Percentiles rank a stretch among this genome's conserved stretches.
These are phyloP conservation scores for Leavenworthia alabamica DNA, from an alignment of 345 rosid genomes.

Conservation along the genomic window DNA sequence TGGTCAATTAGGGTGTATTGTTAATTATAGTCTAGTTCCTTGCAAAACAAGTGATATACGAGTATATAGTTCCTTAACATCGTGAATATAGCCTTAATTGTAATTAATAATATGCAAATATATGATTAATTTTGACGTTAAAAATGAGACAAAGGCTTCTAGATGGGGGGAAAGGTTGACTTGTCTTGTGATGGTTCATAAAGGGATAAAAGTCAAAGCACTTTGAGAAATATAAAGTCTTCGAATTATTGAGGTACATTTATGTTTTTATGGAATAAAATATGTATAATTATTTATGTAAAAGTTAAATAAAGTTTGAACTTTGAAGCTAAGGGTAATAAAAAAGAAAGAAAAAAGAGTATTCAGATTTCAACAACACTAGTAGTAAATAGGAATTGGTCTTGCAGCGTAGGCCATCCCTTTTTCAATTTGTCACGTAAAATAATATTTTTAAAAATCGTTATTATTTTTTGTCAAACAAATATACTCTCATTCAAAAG, in stretches of 20 bases:
- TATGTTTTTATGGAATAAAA: conserved; percentile 22
- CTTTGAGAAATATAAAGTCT: conserved; percentile 25
- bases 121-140: not conserved
- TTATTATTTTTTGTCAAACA: not conserved
- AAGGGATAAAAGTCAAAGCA: conserved; percentile 35
- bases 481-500: not conserved
- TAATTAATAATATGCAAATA: not conserved
- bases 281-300: conserved; percentile 21
- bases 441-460: not conserved
- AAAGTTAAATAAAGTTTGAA: conserved; percentile 22
- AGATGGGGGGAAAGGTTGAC: conserved; percentile 34
- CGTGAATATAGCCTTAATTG: not conserved
- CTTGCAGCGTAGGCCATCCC: conserved; percentile 25
- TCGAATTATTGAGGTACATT: conserved; percentile 27
- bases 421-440: not conserved
- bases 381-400: conserved; percentile 24
- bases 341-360: not conserved
- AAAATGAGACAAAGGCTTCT: conserved; percentile 16
- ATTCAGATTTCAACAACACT: conserved; percentile 30
- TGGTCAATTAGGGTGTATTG: conserved; percentile 21
- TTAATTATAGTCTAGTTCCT: conserved; percentile 4
- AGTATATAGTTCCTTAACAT: conserved; percentile 4
- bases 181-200: conserved; percentile 24
- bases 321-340: conserved; percentile 20
- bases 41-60: conserved; percentile 18